Base-by-base conservation (phyloP, 345 rosid genomes). In the Citrus sp. region DNA sequence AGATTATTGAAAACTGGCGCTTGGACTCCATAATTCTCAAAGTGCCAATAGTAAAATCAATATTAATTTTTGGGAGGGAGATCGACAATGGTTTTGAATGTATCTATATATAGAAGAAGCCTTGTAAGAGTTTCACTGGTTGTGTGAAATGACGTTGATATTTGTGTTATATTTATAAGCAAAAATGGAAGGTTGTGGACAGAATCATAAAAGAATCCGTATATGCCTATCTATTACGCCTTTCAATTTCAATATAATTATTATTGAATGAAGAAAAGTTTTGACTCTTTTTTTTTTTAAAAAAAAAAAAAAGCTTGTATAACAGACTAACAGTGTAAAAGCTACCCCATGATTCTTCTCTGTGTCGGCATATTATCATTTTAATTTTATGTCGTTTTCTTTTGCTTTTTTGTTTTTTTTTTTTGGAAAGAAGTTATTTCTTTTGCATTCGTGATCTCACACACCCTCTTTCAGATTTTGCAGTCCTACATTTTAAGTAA, bases 11-110 rank as follows among this genome's bases (percentile, higher is more conserved):
- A 46, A 46, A 74, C 59, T 18, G 7, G 25, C 10, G 27, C 24
- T 27, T 40, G 77, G 70, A 72, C 49, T 79, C 78, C 91, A 88
- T 93, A 77, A 80, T 61, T 42, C 22, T 54, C 58, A 18, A 16
- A 16, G 58, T 18, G 22, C 22, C 58, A 54, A 54, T 54, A 1
- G 19, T 18, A 5, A 13, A 46, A 46, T 46, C 51, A 46, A 46
- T 46, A 46, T 46, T 13, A 46, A 13, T 46, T 46, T 0, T 13
- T 12, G 51, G 51, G 51, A 46, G 14, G 14, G 1, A 32, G 34
- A 32, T 32, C 18, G 51, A 46, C 51, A 46, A 13, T 4, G 51
- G 51, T 46, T 46, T 46, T 46, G 18, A 46, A 2, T 42, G 16
- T 12, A 42, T 12, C 9, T 12, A 10, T 3, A 16, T 12, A 12